These are phyloP conservation scores for Apiosordaria backusii DNA, from an alignment of 495 filamentous ascomycete genomes.

Conservation along the genomic window DNA sequence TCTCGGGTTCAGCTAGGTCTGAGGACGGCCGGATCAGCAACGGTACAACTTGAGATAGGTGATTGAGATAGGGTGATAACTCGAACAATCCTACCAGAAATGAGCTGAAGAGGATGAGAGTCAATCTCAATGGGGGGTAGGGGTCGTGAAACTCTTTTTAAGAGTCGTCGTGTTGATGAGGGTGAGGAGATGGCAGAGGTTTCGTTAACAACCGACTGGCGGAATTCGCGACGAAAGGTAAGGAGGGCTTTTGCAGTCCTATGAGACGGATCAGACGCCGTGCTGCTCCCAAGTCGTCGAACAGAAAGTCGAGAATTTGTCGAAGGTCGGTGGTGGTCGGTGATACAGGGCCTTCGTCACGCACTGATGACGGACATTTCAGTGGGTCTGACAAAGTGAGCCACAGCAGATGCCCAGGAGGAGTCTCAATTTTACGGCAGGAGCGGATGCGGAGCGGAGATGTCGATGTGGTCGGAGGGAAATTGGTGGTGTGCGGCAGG, in stretches of 20 bases:
- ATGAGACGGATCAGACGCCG: too few species aligned
- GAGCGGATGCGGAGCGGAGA: not conserved
- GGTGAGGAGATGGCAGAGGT: too few species aligned
- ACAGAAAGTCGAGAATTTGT: not conserved
- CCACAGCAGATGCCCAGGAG: too few species aligned
- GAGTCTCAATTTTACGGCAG: too few species aligned
- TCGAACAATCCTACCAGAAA: not conserved
- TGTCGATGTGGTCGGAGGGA: slow-evolving; percentile 5
- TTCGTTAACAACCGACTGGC: not conserved
- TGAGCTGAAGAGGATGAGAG: not conserved
- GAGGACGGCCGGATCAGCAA: not conserved
- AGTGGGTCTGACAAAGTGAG: not conserved
- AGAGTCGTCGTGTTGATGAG: not conserved
- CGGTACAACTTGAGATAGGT: not conserved
- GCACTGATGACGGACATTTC: not conserved
- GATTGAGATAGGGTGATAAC: not conserved
- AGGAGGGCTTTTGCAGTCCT: not conserved
- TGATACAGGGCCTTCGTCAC: not conserved
- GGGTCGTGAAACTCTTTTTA: not conserved
- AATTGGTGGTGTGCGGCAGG: not conserved
- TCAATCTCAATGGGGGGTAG: not conserved
- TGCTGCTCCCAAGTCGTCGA: not conserved
- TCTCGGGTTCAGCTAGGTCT: not conserved
- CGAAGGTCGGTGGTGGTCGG: not conserved
- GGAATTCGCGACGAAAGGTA: not conserved